Percentiles rank a stretch among this genome's conserved stretches.
phyloP scores from a whole-genome alignment of 2,329 filamentous ascomycete genomes.

The Macroventuria anomochaeta region DNA sequence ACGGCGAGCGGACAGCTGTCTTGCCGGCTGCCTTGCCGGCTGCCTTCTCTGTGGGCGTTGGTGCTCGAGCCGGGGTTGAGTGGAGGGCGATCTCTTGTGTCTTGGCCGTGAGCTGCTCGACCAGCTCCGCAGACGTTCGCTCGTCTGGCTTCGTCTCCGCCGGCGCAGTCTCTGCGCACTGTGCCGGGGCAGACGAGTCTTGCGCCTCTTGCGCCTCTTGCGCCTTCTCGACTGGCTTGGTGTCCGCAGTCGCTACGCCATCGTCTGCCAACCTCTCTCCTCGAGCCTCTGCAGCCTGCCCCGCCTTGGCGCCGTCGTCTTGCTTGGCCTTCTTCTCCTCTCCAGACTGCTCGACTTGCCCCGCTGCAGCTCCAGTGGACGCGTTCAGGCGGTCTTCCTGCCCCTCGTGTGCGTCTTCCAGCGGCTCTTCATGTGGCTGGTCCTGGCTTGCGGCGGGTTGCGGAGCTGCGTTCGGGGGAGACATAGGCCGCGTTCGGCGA shows the following conservation, averaged over 20 bases:
- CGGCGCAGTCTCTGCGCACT: not conserved
- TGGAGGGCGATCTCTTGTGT: conserved; percentile 25
- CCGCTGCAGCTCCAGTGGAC: not conserved
- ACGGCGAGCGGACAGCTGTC: conserved; percentile 43
- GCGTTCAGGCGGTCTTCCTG: conserved; percentile 8
- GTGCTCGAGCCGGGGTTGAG: conserved; percentile 28
- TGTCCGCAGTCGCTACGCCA: not conserved
- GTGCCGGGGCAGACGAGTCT: no score
- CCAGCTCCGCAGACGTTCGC: conserved; percentile 14
- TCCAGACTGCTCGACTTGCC: not conserved
- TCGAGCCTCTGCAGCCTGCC: conserved; percentile 22
- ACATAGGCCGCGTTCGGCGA: conserved; percentile 44
- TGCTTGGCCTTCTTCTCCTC: not conserved
- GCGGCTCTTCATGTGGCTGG: conserved; percentile 26
- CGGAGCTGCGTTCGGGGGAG: conserved; percentile 41
- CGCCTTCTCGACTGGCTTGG: not conserved
- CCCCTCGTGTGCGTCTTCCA: conserved; percentile 22
- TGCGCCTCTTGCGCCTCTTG: not conserved
- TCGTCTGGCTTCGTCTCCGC: not conserved
- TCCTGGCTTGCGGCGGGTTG: conserved; percentile 39
- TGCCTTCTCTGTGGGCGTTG: conserved; percentile 25
- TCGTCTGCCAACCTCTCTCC: not conserved
- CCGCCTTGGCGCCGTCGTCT: conserved; percentile 25
- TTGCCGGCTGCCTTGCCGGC: conserved; percentile 37
- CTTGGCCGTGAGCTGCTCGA: conserved; percentile 29